Conservation (phyloP, 306 rosid species). For the Ammopiptanthus mongolicus region DNA sequence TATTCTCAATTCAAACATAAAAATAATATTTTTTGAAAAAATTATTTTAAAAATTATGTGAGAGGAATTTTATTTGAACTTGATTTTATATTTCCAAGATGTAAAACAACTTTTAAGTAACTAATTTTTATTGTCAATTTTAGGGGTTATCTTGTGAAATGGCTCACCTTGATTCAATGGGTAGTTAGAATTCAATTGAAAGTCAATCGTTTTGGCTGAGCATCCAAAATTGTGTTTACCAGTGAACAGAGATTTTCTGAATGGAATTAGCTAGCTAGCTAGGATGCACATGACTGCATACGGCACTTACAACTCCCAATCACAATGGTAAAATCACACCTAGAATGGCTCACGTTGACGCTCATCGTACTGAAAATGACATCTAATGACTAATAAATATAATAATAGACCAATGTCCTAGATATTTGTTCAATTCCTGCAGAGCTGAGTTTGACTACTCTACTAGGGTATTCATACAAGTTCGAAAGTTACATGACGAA, state of each 20-base stretch:
- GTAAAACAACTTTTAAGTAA: background rate
- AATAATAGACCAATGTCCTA: background rate
- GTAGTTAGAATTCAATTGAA: background rate
- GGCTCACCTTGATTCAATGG: background rate
- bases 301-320: background rate
- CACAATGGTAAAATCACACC: slow-evolving; percentile 23
- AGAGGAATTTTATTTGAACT: too few species aligned
- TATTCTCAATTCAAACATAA: too few species aligned
- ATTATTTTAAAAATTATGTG: too few species aligned
- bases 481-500: slow-evolving; percentile 14
- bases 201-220: background rate
- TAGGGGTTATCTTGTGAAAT: background rate
- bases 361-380: background rate
- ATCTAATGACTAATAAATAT: background rate
- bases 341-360: background rate
- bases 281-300: slow-evolving; percentile 3
- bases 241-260: slow-evolving; percentile 8
- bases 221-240: background rate
- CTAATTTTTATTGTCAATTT: background rate
- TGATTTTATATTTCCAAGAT: too few species aligned
- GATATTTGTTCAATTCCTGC: background rate
- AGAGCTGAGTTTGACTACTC: slow-evolving; percentile 31
- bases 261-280: background rate
- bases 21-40: too few species aligned
- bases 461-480: background rate